These are phyloP conservation scores for Sphagnurus paluster DNA, from an alignment of 1,284 basidiomycete genomes.

Conservation along the genomic window DNA sequence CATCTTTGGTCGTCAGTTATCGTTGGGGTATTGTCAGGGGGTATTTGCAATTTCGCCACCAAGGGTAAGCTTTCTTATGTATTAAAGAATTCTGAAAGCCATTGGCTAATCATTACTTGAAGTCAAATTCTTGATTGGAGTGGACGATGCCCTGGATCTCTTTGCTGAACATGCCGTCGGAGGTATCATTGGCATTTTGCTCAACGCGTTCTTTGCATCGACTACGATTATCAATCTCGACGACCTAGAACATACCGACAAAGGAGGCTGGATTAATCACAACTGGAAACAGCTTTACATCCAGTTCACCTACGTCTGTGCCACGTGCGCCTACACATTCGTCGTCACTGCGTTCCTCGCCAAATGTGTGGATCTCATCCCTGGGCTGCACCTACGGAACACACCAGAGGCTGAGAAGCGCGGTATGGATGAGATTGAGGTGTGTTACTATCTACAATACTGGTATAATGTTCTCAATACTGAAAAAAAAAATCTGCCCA, in stretches of 20 bases:
- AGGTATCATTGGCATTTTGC: conserved; percentile 82
- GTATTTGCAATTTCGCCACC: conserved; percentile 85
- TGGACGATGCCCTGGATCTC: conserved; percentile 86
- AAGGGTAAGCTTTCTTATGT: conserved; percentile 55
- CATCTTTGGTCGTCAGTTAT: conserved; percentile 73
- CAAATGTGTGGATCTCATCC: conserved; percentile 74
- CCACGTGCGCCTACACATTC: conserved; percentile 66
- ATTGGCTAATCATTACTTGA: background rate
- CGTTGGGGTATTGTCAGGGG: conserved; percentile 76
- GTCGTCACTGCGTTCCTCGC: conserved; percentile 68
- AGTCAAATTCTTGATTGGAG: conserved; percentile 68
- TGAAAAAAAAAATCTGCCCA: conserved; percentile 25
- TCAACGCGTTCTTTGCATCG: conserved; percentile 81
- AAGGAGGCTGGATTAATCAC: conserved; percentile 41
- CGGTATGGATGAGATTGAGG: conserved; percentile 89
- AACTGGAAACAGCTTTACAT: conserved; percentile 65
- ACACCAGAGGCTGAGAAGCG: conserved; percentile 78
- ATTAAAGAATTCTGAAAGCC: background rate
- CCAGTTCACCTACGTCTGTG: conserved; percentile 82
- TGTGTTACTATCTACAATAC: conserved; percentile 32
- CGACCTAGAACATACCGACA: conserved; percentile 45
- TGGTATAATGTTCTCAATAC: background rate
- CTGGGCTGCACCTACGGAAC: conserved; percentile 74
- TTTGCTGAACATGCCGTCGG: conserved; percentile 92
- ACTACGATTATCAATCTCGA: conserved; percentile 66